Percentiles rank a stretch among this genome's conserved stretches.
phyloP scores from a whole-genome alignment of 257 asterid genomes.

The Ocimum tenuiflorum region DNA sequence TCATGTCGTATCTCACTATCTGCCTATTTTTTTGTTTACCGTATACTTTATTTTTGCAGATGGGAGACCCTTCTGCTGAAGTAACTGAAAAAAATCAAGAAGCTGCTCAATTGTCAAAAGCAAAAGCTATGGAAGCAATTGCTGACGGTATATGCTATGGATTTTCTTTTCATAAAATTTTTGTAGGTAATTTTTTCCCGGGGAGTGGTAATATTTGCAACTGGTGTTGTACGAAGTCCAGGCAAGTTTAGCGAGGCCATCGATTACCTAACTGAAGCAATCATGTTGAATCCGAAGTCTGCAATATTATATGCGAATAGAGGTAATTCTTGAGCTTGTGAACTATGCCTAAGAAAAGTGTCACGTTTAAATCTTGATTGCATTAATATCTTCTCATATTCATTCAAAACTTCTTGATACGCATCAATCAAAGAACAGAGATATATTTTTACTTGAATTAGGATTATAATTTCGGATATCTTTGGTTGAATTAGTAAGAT shows the following conservation, averaged over 20 bases:
- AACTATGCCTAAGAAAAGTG: background rate
- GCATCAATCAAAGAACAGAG: too few species aligned
- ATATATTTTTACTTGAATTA: too few species aligned
- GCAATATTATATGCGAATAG: constrained; percentile 58
- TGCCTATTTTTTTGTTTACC: background rate
- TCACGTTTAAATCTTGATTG: background rate
- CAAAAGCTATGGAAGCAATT: constrained; percentile 52
- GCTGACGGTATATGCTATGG: constrained; percentile 36
- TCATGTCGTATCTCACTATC: background rate
- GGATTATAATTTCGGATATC: too few species aligned
- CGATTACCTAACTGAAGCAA: constrained; percentile 53
- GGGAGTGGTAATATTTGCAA: constrained; percentile 1
- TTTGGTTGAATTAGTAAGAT: too few species aligned
- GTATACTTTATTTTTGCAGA: constrained; percentile 29
- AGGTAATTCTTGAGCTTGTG: constrained; percentile 32
- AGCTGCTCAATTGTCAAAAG: constrained; percentile 48
- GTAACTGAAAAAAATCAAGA: constrained; percentile 59
- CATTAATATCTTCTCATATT: background rate
- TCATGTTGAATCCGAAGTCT: constrained; percentile 53
- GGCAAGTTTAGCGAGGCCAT: constrained; percentile 56
- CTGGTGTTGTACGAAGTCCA: constrained; percentile 15
- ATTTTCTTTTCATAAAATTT: background rate
- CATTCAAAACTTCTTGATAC: too few species aligned
- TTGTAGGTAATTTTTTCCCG: background rate
- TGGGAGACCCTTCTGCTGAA: constrained; percentile 64